phyloP scores from a whole-genome alignment of 2,329 filamentous ascomycete genomes.

The Neospermospora avenae region DNA sequence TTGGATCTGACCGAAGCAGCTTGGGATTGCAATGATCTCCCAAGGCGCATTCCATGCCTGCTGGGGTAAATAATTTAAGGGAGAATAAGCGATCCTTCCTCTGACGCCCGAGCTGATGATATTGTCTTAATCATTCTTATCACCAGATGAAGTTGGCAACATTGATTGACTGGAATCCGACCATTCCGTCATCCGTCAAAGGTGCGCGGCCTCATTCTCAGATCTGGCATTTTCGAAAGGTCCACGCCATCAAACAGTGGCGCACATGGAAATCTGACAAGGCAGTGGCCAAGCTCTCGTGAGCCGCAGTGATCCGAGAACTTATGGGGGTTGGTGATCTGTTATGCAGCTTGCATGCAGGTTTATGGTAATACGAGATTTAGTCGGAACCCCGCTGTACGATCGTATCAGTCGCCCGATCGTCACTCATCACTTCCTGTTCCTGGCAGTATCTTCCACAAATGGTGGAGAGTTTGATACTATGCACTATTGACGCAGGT shows the following conservation, averaged over 20 bases:
- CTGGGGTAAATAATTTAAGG: too few relatives aligned
- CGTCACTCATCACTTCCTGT: background rate
- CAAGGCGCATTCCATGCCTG: background rate
- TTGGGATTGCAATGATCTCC: background rate
- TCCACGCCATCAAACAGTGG: background rate
- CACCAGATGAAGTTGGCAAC: background rate
- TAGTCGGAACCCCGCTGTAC: background rate
- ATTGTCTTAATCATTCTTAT: background rate
- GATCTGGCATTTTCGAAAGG: background rate
- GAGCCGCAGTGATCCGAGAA: slow-evolving; percentile 2
- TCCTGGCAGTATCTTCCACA: slow-evolving; percentile 2
- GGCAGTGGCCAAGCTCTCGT: background rate
- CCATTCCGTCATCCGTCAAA: background rate
- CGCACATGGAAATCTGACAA: background rate
- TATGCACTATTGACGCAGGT: background rate
- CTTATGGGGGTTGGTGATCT: background rate
- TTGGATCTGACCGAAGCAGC: background rate
- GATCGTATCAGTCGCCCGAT: background rate
- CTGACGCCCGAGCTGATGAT: too few relatives aligned
- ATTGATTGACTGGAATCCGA: background rate
- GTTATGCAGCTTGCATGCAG: background rate
- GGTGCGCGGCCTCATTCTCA: background rate
- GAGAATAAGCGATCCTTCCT: too few relatives aligned
- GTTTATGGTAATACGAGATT: background rate
- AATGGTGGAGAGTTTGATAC: background rate